phyloP scores from a whole-genome alignment of 805 yeast species.

The Tetrapisispora fleetii region DNA sequence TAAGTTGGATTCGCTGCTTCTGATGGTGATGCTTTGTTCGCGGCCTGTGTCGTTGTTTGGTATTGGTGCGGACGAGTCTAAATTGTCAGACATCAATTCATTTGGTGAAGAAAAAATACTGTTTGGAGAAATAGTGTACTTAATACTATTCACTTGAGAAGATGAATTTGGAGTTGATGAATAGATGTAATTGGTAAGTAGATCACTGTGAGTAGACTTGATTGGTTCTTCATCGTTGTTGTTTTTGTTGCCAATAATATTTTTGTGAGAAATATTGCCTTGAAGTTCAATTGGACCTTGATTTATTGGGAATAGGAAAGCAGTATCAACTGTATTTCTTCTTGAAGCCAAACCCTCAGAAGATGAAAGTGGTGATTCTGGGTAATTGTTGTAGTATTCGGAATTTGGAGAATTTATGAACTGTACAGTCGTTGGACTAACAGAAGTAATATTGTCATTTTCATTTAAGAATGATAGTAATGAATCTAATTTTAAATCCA shows the following conservation, averaged over 20 bases:
- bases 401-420: not conserved
- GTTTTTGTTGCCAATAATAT: not conserved
- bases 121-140: not conserved
- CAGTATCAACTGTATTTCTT: conserved; percentile 1
- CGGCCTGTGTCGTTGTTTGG: not conserved
- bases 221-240: not conserved
- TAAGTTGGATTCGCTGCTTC: not conserved
- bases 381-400: not conserved
- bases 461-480: conserved; percentile 4
- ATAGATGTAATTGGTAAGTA: not conserved
- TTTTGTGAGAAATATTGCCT: not conserved
- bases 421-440: not conserved
- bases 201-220: not conserved
- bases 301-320: not conserved
- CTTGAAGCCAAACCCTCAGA: not conserved
- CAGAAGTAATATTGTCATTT: conserved; percentile 1
- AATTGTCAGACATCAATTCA: not conserved
- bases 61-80: not conserved
- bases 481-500: conserved; percentile 1
- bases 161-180: not conserved
- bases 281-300: not conserved
- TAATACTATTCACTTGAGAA: too few species aligned
- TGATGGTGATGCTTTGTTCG: not conserved
- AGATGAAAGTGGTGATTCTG: not conserved
- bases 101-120: conserved; percentile 1